Conservation (phyloP, 257 asterid genomes). For the Nyctanthes arbortristis region DNA sequence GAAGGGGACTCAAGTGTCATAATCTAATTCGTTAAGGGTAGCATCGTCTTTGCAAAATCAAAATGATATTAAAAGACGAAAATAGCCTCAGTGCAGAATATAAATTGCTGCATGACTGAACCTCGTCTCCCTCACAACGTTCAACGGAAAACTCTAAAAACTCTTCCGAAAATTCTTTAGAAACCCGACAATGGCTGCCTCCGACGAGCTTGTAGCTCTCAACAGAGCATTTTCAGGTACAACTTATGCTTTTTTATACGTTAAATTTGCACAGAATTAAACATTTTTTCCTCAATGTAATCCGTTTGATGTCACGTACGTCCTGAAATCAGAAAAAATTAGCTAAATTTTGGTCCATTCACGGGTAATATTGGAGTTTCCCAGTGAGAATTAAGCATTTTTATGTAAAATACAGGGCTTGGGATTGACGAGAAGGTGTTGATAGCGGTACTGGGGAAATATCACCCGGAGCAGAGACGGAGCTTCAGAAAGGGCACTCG, state of each 20-base stretch:
- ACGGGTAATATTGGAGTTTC: too few species aligned
- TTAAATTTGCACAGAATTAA: too few species aligned
- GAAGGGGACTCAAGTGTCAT: slow-evolving; percentile 26
- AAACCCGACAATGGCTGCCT: slow-evolving; percentile 47
- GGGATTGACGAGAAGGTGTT: slow-evolving; percentile 82
- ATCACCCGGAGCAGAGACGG: slow-evolving; percentile 61
- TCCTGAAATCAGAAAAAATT: too few species aligned
- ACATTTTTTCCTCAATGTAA: too few species aligned
- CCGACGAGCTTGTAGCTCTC: slow-evolving; percentile 57
- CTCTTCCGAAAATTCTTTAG: not conserved
- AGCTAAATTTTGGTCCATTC: too few species aligned
- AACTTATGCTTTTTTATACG: not conserved
- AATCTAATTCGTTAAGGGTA: slow-evolving; percentile 12
- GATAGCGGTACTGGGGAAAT: slow-evolving; percentile 60
- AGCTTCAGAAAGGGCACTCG: slow-evolving; percentile 55
- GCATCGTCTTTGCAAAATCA: slow-evolving; percentile 20
- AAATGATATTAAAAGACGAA: slow-evolving; percentile 20
- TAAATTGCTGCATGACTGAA: slow-evolving; percentile 20
- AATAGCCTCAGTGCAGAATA: slow-evolving; percentile 23
- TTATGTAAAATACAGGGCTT: slow-evolving; percentile 36
- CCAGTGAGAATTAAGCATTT: not conserved
- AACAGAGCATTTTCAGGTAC: slow-evolving; percentile 74
- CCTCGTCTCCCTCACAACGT: not conserved
- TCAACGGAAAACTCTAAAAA: not conserved
- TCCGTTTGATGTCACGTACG: too few species aligned